phyloP scores from a whole-genome alignment of 2,329 filamentous ascomycete genomes.

The Penicillium brasilianum region DNA sequence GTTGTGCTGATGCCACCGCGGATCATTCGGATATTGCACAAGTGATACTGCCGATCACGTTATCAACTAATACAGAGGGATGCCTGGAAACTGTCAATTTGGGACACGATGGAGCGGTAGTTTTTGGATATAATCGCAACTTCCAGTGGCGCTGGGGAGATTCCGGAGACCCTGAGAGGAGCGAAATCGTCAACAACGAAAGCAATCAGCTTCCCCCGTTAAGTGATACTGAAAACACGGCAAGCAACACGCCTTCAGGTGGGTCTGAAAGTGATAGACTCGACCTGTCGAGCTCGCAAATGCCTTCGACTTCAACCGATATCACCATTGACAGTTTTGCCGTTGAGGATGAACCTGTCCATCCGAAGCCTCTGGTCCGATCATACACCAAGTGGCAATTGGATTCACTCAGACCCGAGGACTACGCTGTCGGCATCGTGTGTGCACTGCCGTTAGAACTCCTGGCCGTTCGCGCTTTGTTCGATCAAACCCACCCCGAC shows the following conservation, averaged over 20 bases:
- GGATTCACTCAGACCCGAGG: neutral
- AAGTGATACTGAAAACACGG: neutral
- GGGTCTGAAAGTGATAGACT: neutral
- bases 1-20: neutral
- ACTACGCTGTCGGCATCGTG: slow-evolving; percentile 37
- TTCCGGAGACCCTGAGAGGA: slow-evolving; percentile 18
- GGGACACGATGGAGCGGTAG: neutral
- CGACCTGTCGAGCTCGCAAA: neutral
- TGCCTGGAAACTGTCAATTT: neutral
- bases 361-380: neutral
- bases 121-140: slow-evolving; percentile 24
- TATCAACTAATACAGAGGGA: neutral
- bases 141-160: slow-evolving; percentile 27
- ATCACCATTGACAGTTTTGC: neutral
- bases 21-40: neutral
- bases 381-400: slow-evolving; percentile 4
- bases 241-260: neutral
- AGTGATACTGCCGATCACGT: neutral
- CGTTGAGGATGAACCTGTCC: neutral
- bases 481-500: slow-evolving; percentile 28
- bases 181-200: slow-evolving; percentile 2
- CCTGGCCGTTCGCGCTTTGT: slow-evolving; percentile 31
- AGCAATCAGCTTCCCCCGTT: neutral
- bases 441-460: slow-evolving; percentile 36
- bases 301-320: neutral